Conservation (phyloP, 2,329 filamentous ascomycete species). For the Orbilia blumenaviensis region DNA sequence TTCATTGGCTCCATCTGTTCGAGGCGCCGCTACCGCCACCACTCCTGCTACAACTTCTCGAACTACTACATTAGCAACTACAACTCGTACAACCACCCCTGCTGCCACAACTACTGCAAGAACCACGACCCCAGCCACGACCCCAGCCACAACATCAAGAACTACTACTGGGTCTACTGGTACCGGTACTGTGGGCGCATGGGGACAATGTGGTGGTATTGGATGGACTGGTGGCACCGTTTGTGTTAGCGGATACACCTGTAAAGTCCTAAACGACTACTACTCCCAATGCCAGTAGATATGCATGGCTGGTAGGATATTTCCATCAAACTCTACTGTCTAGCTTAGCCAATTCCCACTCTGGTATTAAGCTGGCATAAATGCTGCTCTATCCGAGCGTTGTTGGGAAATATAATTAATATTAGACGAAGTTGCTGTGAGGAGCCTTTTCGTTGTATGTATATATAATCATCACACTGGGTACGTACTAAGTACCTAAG, state of each 20-base stretch:
- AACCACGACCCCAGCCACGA: slow-evolving; percentile 4
- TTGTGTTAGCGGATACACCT: slow-evolving; percentile 58
- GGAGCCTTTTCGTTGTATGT: no score
- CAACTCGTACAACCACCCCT: not conserved
- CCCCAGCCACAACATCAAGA: not conserved
- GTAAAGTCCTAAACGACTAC: slow-evolving; percentile 55
- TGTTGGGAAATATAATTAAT: no score
- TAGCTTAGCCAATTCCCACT: no score
- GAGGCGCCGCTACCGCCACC: slow-evolving; percentile 30
- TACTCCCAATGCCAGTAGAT: slow-evolving; percentile 54
- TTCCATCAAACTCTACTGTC: no score
- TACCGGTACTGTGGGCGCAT: slow-evolving; percentile 3
- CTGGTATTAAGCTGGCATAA: no score
- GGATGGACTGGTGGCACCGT: slow-evolving; percentile 58
- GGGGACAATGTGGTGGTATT: slow-evolving; percentile 56
- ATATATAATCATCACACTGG: no score
- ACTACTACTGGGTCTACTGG: slow-evolving; percentile 22
- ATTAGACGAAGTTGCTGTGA: no score
- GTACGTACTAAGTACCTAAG: no score
- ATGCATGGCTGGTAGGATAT: no score
- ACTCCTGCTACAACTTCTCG: not conserved
- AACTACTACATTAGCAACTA: slow-evolving; percentile 9
- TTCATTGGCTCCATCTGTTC: slow-evolving; percentile 26
- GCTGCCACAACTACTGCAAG: not conserved
- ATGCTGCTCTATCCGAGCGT: no score